Evolutionary conservation across 441 rosid species (phyloP), one percentile per base, ranked within the genome.

Genomic region (Omphalea diandra): DNA sequence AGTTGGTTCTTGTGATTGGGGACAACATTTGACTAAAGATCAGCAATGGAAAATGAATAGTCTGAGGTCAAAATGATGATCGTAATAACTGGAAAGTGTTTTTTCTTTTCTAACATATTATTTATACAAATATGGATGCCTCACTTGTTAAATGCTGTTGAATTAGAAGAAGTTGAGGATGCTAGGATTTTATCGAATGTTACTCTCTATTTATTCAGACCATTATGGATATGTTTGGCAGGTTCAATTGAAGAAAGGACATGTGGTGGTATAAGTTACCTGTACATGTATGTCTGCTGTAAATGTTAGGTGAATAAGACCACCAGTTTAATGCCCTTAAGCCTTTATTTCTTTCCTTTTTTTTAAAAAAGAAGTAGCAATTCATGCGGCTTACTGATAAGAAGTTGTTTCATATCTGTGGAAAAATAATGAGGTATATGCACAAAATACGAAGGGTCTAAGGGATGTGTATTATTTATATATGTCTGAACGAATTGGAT

Each of bases 61-160:
- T 44, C n/a, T 54, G 68, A 22, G 55, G 43, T 52, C 46, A 66
- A 14, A 32, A 52, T 44, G 67, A 32, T 53, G 41, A 20, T 24
- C 27, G 14, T 59, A 29, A 52, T 58, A 29, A 46, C 44, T 17
- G 61, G 50, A 46, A 17, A 6, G 67, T 69, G 65, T 14, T 43
- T 38, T 55, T 56, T 29, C 5, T 36, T 15, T n/a, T 52, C 2
- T 3, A 35, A 52, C 32, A n/a, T 43, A 35, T 46, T 12, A 17
- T 43, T 57, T 29, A 0, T 56, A 65, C 17, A n/a, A n/a, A n/a
- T n/a, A 15, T 0, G 49, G n/a, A 20, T 22, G 36, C 40, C 41
- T 53, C 20, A 5, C 32, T 20, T 50, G 72, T 60, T 60, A 65
- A 69, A 27, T 27, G 31, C 26, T 65, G 33, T 59, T 59, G 63